phyloP scores from a whole-genome alignment of 768 basidiomycete genomes.

The Boletus insuetus region DNA sequence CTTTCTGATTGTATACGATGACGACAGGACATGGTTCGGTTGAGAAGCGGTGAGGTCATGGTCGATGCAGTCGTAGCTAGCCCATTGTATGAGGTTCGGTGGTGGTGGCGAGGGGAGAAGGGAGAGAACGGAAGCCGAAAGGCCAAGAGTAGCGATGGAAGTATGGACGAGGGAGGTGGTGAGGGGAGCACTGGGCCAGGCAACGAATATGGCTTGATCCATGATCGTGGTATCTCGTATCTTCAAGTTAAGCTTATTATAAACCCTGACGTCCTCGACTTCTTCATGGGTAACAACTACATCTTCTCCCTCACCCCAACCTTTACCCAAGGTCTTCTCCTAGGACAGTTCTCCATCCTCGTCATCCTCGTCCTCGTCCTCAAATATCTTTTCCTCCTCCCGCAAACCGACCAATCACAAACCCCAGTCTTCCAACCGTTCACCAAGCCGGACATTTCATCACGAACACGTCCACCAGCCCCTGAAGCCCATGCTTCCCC shows the following conservation, averaged over 20 bases:
- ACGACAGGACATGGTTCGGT: constrained; percentile 57
- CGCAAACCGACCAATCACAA: constrained; percentile 55
- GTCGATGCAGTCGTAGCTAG: constrained; percentile 83
- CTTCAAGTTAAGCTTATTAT: too few relatives aligned
- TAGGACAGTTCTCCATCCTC: constrained; percentile 89
- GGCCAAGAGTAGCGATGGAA: constrained; percentile 37
- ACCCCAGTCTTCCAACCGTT: constrained; percentile 59
- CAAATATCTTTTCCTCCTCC: constrained; percentile 93
- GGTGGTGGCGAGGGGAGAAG: constrained; percentile 22
- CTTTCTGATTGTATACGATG: constrained; percentile 87
- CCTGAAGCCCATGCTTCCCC: constrained; percentile 1
- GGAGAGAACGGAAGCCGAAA: constrained; percentile 29
- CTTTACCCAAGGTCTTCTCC: constrained; percentile 91
- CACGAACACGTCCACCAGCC: constrained; percentile 35
- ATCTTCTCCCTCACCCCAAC: constrained; percentile 77
- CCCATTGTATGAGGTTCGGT: constrained; percentile 64
- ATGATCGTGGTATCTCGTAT: not conserved
- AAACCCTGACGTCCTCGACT: not conserved
- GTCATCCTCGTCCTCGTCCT: constrained; percentile 75
- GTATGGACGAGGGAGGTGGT: constrained; percentile 46
- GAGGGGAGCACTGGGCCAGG: constrained; percentile 55
- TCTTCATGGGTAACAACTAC: constrained; percentile 44
- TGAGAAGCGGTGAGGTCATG: constrained; percentile 64
- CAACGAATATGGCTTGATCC: constrained; percentile 38
- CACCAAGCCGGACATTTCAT: constrained; percentile 45